These are phyloP conservation scores for Grifola frondosa DNA, from an alignment of 1,284 basidiomycete species.

Conservation along the genomic window DNA sequence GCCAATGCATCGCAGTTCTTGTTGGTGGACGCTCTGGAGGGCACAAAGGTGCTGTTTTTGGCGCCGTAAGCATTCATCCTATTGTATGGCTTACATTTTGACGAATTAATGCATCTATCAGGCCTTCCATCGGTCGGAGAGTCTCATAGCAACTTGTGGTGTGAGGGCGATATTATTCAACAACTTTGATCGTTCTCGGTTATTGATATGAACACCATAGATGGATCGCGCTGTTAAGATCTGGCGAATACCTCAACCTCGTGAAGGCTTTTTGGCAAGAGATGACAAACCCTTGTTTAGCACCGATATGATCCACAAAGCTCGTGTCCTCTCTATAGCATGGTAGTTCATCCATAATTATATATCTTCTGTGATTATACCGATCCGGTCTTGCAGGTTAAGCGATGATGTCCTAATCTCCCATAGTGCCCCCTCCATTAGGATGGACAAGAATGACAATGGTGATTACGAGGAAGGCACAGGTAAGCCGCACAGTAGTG, in stretches of 20 bases:
- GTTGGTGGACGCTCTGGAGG: slow-evolving; percentile 70
- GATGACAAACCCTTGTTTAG: slow-evolving; percentile 77
- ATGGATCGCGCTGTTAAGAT: slow-evolving; percentile 72
- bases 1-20: slow-evolving; percentile 62
- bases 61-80: slow-evolving; percentile 46
- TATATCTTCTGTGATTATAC: not conserved
- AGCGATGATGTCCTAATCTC: slow-evolving; percentile 57
- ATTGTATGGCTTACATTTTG: not conserved
- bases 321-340: slow-evolving; percentile 59
- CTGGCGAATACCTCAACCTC: slow-evolving; percentile 49
- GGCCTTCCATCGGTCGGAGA: slow-evolving; percentile 64
- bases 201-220: slow-evolving; percentile 35
- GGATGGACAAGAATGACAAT: slow-evolving; percentile 25
- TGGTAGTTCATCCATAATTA: slow-evolving; percentile 44
- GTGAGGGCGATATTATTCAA: slow-evolving; percentile 43
- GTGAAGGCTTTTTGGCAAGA: slow-evolving; percentile 41
- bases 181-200: not conserved
- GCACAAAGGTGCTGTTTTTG: slow-evolving; percentile 63
- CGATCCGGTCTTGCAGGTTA: slow-evolving; percentile 43
- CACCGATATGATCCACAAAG: slow-evolving; percentile 60
- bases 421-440: slow-evolving; percentile 58
- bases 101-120: slow-evolving; percentile 22
- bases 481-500: slow-evolving; percentile 8
- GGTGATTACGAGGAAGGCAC: slow-evolving; percentile 35
- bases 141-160: slow-evolving; percentile 72